Percentiles rank a stretch among this genome's conserved stretches.
These are phyloP conservation scores for Naganishia friedmannii DNA, from an alignment of 768 basidiomycete species.

Conservation along the genomic window DNA sequence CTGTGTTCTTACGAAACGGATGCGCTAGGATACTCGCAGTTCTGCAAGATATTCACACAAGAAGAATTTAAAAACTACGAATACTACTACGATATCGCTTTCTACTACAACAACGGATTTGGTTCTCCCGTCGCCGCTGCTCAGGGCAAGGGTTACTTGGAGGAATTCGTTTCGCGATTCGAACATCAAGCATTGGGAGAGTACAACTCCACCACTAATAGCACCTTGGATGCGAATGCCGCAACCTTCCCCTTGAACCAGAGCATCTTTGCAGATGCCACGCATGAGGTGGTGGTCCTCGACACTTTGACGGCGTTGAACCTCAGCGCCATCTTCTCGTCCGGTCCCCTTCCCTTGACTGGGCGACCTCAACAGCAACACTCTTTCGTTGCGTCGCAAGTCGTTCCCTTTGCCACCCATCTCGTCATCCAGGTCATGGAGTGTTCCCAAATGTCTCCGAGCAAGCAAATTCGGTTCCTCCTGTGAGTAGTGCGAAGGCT, in stretches of 20 bases:
- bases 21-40: slow-evolving; percentile 47
- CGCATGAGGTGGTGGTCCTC: slow-evolving; percentile 84
- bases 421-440: slow-evolving; percentile 65
- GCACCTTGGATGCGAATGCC: slow-evolving; percentile 45
- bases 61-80: slow-evolving; percentile 49
- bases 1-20: slow-evolving; percentile 51
- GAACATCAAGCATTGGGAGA: slow-evolving; percentile 35
- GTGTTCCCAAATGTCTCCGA: slow-evolving; percentile 35
- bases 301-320: slow-evolving; percentile 83
- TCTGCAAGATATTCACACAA: slow-evolving; percentile 52
- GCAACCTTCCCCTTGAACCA: slow-evolving; percentile 52
- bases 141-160: slow-evolving; percentile 48
- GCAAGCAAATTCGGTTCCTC: slow-evolving; percentile 46
- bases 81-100: slow-evolving; percentile 41
- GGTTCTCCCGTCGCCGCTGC: slow-evolving; percentile 49
- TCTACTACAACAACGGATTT: slow-evolving; percentile 46
- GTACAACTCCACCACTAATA: slow-evolving; percentile 44
- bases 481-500: slow-evolving; percentile 55
- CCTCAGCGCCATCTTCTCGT: slow-evolving; percentile 66
- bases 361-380: slow-evolving; percentile 61
- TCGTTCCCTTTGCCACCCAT: slow-evolving; percentile 55
- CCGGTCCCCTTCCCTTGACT: slow-evolving; percentile 72
- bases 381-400: slow-evolving; percentile 43
- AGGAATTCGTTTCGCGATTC: slow-evolving; percentile 51
- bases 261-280: slow-evolving; percentile 68